Evolutionary conservation across 2,329 filamentous ascomycete species (phyloP).

Genomic region (Teratosphaeria viscida): DNA sequence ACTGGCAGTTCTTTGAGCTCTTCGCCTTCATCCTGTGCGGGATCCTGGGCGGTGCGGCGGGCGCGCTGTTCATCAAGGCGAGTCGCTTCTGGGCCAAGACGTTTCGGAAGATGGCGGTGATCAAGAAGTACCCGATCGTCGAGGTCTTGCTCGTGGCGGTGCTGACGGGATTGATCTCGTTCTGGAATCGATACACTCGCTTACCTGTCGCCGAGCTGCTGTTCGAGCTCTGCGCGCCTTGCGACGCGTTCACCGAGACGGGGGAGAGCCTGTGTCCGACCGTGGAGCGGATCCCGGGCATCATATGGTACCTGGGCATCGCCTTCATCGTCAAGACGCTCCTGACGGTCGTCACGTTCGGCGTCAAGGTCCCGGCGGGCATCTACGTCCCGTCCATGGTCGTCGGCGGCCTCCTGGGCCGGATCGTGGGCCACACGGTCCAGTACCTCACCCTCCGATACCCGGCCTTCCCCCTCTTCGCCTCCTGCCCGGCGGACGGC

Average conservation of each 20-base stretch:
- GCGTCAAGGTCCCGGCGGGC: conserved; percentile 89
- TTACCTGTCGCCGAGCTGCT: conserved; percentile 83
- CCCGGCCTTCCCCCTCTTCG: conserved; percentile 63
- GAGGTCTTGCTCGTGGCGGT: conserved; percentile 84
- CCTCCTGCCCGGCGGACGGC: conserved; percentile 53
- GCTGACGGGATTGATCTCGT: conserved; percentile 73
- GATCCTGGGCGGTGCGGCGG: conserved; percentile 69
- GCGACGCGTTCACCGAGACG: conserved; percentile 56
- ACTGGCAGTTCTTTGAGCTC: conserved; percentile 93
- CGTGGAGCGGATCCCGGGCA: conserved; percentile 64
- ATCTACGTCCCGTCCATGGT: conserved; percentile 99
- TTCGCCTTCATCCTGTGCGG: conserved; percentile 77
- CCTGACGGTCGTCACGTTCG: conserved; percentile 83
- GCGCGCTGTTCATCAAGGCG: conserved; percentile 93
- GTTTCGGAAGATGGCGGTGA: conserved; percentile 68
- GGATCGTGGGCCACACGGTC: conserved; percentile 73
- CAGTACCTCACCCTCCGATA: conserved; percentile 71
- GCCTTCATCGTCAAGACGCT: conserved; percentile 86
- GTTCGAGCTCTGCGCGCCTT: conserved; percentile 83
- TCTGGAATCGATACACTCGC: conserved; percentile 88
- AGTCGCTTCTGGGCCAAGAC: conserved; percentile 80
- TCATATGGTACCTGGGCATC: conserved; percentile 58
- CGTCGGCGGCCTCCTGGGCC: conserved; percentile 82
- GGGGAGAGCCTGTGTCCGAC: conserved; percentile 71
- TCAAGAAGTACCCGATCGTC: conserved; percentile 74